phyloP scores from a whole-genome alignment of 306 rosid species.

The Inga oerstediana region DNA sequence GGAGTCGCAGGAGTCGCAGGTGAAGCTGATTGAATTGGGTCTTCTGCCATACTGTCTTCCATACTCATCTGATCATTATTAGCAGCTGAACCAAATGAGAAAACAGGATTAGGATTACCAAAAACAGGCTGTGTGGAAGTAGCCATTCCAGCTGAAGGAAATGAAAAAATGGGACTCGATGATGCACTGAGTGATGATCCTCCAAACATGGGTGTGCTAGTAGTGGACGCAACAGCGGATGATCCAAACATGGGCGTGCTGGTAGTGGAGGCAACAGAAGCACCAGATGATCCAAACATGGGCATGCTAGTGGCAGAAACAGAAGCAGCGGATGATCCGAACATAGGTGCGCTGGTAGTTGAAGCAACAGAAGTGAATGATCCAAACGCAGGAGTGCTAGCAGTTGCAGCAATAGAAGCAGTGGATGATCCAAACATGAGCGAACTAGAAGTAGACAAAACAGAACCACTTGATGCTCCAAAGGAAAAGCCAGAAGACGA shows the following conservation, averaged over 20 bases:
- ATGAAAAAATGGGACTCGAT: constrained; percentile 58
- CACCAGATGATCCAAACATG: constrained; percentile 52
- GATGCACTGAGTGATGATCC: constrained; percentile 55
- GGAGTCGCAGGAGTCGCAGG: constrained; percentile 47
- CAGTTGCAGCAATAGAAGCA: not conserved
- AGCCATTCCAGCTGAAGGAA: constrained; percentile 51
- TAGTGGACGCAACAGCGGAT: constrained; percentile 42
- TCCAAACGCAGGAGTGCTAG: constrained; percentile 2
- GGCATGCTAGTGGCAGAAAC: not conserved
- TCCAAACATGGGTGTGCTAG: constrained; percentile 48
- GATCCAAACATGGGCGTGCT: constrained; percentile 36
- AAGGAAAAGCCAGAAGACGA: not conserved
- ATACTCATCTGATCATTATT: constrained; percentile 74
- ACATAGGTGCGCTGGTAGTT: constrained; percentile 40
- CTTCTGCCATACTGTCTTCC: constrained; percentile 98
- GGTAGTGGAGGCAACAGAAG: constrained; percentile 12
- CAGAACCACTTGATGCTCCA: constrained; percentile 33
- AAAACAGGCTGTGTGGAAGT: constrained; percentile 63
- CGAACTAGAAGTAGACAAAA: constrained; percentile 38
- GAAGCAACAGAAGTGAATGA: not conserved
- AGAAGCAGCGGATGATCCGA: constrained; percentile 50
- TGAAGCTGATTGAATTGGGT: constrained; percentile 53
- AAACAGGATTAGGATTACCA: constrained; percentile 50
- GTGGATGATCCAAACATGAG: constrained; percentile 47
- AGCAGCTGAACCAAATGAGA: constrained; percentile 49